Conservation (phyloP, 1,284 basidiomycete genomes). For the Boletus smithii region DNA sequence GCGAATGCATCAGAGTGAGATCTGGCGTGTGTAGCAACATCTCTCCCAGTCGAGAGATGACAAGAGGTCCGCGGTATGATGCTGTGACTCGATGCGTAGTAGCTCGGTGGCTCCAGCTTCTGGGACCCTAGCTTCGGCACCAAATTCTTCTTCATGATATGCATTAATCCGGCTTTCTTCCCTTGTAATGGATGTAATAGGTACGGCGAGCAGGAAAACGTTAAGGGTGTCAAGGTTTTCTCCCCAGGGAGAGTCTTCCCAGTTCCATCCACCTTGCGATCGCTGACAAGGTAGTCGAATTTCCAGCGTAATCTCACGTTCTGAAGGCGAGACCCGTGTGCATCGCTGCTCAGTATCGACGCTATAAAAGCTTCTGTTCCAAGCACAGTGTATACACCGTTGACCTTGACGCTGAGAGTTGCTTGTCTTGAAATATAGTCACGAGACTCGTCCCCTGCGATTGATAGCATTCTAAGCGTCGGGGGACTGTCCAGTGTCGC, state of each 20-base stretch:
- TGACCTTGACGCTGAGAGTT: slow-evolving; percentile 57
- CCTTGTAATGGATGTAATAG: slow-evolving; percentile 62
- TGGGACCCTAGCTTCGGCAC: slow-evolving; percentile 56
- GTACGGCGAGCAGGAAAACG: slow-evolving; percentile 69
- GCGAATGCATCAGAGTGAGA: slow-evolving; percentile 28
- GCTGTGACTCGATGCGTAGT: slow-evolving; percentile 3
- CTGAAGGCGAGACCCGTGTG: slow-evolving; percentile 17
- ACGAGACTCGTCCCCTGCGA: slow-evolving; percentile 59
- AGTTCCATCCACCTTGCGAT: slow-evolving; percentile 45
- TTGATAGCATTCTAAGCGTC: slow-evolving; percentile 59
- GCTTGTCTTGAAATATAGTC: slow-evolving; percentile 76
- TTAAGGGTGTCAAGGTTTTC: slow-evolving; percentile 65
- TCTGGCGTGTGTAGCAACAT: slow-evolving; percentile 19
- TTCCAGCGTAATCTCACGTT: slow-evolving; percentile 58
- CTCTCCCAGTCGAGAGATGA: slow-evolving; percentile 7
- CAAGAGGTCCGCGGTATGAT: slow-evolving; percentile 2
- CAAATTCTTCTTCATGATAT: slow-evolving; percentile 67
- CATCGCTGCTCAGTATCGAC: slow-evolving; percentile 18
- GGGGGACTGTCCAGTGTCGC: slow-evolving; percentile 66
- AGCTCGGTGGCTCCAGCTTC: slow-evolving; percentile 47
- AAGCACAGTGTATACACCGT: slow-evolving; percentile 69
- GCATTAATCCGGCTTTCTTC: slow-evolving; percentile 62
- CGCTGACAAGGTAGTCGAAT: slow-evolving; percentile 72
- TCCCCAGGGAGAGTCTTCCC: slow-evolving; percentile 56
- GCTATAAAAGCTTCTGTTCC: slow-evolving; percentile 51